A percentile compares a stretch with the other conserved stretches of the same genome.
phyloP scores from a whole-genome alignment of 192 early-diverging fungal genomes.

The Podila minutissima region DNA sequence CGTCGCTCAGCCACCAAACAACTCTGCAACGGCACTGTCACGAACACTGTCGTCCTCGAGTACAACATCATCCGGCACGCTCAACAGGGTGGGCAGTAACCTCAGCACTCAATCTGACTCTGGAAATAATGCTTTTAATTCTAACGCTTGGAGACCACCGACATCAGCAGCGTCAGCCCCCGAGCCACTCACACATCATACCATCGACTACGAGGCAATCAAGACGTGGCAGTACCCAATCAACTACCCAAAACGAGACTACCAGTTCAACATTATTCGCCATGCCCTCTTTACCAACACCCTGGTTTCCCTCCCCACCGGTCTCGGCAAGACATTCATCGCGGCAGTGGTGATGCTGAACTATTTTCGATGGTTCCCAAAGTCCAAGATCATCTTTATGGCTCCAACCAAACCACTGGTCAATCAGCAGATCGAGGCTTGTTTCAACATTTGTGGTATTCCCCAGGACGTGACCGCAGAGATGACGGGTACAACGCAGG shows the following conservation, averaged over 20 bases:
- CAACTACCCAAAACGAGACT: constrained; percentile 78
- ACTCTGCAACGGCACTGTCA: too few relatives aligned
- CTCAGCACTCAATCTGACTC: constrained; percentile 32
- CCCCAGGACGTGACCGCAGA: constrained; percentile 67
- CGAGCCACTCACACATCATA: constrained; percentile 52
- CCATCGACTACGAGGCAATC: constrained; percentile 56
- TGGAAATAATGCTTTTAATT: constrained; percentile 20
- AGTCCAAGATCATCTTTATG: constrained; percentile 86
- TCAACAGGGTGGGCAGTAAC: background rate
- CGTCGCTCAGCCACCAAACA: background rate
- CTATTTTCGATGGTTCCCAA: constrained; percentile 91
- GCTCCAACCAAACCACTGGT: constrained; percentile 94
- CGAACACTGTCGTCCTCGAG: too few relatives aligned
- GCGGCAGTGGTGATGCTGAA: constrained; percentile 96
- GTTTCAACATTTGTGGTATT: constrained; percentile 83
- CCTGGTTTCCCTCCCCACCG: constrained; percentile 84
- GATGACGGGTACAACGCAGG: constrained; percentile 71
- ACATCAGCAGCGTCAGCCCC: constrained; percentile 4
- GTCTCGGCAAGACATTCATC: constrained; percentile 95
- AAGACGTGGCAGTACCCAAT: constrained; percentile 82
- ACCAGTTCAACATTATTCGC: constrained; percentile 89
- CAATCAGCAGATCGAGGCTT: constrained; percentile 91
- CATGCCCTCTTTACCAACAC: constrained; percentile 84
- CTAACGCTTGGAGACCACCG: constrained; percentile 6
- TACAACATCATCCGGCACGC: background rate